Percentiles rank a stretch among this genome's conserved stretches.
These are phyloP conservation scores for Penicillium sp. DNA, from an alignment of 2,329 filamentous ascomycete species.

Conservation along the genomic window DNA sequence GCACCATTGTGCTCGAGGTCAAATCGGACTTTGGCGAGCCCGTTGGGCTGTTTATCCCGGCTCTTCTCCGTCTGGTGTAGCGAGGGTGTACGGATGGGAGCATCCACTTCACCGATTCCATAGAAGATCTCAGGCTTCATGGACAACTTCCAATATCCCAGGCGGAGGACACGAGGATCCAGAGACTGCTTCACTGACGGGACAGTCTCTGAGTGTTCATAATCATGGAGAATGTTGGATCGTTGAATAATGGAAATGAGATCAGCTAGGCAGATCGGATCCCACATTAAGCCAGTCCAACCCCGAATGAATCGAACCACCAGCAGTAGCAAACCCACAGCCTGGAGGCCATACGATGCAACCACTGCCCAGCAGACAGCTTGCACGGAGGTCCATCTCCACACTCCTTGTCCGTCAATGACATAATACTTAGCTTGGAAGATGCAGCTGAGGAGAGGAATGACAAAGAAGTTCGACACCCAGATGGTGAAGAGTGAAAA, in stretches of 20 bases:
- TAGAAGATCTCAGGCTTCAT: conserved; percentile 73
- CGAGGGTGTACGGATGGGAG: conserved; percentile 50
- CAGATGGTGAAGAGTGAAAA: conserved; percentile 70
- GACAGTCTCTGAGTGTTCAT: conserved; percentile 68
- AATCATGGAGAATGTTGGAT: conserved; percentile 76
- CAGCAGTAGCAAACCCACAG: conserved; percentile 60
- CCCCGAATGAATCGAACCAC: conserved; percentile 65
- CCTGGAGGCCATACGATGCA: conserved; percentile 69
- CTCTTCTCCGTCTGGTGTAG: conserved; percentile 34
- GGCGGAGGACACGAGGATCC: conserved; percentile 63
- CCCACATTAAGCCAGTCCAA: conserved; percentile 80
- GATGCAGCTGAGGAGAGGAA: conserved; percentile 77
- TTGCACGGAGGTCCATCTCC: conserved; percentile 79
- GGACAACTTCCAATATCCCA: conserved; percentile 84
- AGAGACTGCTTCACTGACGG: conserved; percentile 49
- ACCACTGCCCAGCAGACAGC: conserved; percentile 78
- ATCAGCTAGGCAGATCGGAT: conserved; percentile 79
- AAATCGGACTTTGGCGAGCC: conserved; percentile 35
- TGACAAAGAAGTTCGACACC: conserved; percentile 71
- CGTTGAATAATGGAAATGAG: conserved; percentile 75
- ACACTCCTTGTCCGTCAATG: conserved; percentile 59
- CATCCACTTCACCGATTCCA: conserved; percentile 68
- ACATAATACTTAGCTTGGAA: conserved; percentile 70
- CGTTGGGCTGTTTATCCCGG: conserved; percentile 35
- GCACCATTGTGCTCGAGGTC: conserved; percentile 43